Conservation (phyloP, 768 basidiomycete genomes). For the Panaeolus cyanescens region DNA sequence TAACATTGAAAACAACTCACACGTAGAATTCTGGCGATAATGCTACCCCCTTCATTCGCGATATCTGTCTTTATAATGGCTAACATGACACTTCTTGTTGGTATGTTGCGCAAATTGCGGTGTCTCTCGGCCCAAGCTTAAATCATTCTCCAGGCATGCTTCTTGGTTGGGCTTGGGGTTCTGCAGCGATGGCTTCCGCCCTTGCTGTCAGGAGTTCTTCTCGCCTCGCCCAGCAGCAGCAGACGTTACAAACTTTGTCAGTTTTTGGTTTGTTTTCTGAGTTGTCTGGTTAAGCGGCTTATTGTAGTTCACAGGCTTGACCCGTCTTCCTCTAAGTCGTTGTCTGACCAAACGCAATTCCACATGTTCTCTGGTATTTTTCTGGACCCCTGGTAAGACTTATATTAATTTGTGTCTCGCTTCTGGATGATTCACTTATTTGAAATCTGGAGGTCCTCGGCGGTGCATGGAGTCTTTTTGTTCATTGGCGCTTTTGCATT, state of each 20-base stretch:
- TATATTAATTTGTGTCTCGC: neutral
- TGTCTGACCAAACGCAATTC: slow-evolving; percentile 30
- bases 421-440: neutral
- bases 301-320: slow-evolving; percentile 20
- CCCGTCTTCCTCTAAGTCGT: slow-evolving; percentile 19
- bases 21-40: slow-evolving; percentile 36
- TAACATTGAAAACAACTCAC: neutral
- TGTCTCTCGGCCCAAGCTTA: neutral
- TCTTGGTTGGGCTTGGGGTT: slow-evolving; percentile 49
- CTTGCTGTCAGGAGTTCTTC: slow-evolving; percentile 34
- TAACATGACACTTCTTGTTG: slow-evolving; percentile 32
- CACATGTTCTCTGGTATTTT: slow-evolving; percentile 40
- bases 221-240: slow-evolving; percentile 33
- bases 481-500: slow-evolving; percentile 44
- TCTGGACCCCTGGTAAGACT: slow-evolving; percentile 39
- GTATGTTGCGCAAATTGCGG: slow-evolving; percentile 15
- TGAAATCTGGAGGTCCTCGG: slow-evolving; percentile 31
- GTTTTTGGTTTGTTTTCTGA: slow-evolving; percentile 10
- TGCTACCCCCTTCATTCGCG: slow-evolving; percentile 41
- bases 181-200: slow-evolving; percentile 43
- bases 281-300: neutral
- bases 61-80: slow-evolving; percentile 39
- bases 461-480: slow-evolving; percentile 45
- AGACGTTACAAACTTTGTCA: slow-evolving; percentile 36
- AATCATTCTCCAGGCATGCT: slow-evolving; percentile 34